A percentile compares a stretch with the other conserved stretches of the same genome.
Conservation (phyloP, 2,329 filamentous ascomycete species). For the Colletotrichum spaethianum region DNA sequence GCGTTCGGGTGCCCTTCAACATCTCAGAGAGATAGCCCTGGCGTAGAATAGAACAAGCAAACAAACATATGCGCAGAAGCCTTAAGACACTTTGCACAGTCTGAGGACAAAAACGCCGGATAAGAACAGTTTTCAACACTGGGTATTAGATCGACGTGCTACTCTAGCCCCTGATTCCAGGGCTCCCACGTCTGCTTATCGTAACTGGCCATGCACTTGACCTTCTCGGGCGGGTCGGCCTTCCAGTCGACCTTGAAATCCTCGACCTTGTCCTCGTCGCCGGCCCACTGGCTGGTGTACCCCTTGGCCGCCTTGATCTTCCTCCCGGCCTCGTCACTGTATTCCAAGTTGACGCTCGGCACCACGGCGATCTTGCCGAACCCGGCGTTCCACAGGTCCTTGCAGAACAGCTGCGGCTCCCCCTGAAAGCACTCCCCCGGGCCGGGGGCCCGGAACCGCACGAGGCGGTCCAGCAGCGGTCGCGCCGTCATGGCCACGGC, state of each 20-base stretch:
- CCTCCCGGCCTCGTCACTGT: conserved; percentile 60
- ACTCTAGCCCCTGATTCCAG: conserved; percentile 54
- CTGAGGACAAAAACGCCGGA: background rate
- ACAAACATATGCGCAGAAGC: background rate
- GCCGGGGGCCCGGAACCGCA: conserved; percentile 59
- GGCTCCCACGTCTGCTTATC: conserved; percentile 57
- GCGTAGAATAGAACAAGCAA: too few relatives aligned
- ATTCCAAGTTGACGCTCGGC: conserved; percentile 69
- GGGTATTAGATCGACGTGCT: background rate
- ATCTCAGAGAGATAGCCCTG: too few relatives aligned
- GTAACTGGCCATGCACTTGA: conserved; percentile 64
- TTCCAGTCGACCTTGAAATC: conserved; percentile 59
- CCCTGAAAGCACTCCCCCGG: conserved; percentile 66
- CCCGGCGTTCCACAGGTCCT: conserved; percentile 68
- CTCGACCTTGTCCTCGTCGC: conserved; percentile 45
- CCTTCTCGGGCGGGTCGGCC: conserved; percentile 57
- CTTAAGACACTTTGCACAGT: background rate
- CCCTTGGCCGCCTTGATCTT: conserved; percentile 66
- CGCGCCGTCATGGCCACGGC: conserved; percentile 62
- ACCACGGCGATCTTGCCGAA: conserved; percentile 69
- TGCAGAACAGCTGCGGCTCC: conserved; percentile 70
- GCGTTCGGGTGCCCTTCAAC: too few relatives aligned
- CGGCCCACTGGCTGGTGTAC: conserved; percentile 57
- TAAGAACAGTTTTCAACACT: background rate
- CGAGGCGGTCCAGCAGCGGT: conserved; percentile 59